These are phyloP conservation scores for Magnusiomyces suaveolens DNA, from an alignment of 1,139 yeast genomes.

Conservation along the genomic window DNA sequence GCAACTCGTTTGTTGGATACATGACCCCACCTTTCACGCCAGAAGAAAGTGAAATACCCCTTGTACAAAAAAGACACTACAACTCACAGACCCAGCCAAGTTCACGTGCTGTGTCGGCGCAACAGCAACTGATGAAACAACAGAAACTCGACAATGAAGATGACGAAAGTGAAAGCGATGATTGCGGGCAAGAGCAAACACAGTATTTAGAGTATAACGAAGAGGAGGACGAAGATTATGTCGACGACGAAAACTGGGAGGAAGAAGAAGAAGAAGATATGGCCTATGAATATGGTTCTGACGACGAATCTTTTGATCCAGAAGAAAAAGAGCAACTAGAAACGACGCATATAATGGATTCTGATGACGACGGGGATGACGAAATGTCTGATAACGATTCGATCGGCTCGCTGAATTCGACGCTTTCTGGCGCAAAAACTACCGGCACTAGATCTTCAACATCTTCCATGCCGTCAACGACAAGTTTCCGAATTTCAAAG, in stretches of 20 bases:
- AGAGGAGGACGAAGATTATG: background rate
- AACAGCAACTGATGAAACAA: background rate
- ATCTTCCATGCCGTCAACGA: background rate
- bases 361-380: background rate
- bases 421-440: background rate
- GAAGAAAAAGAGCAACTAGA: background rate
- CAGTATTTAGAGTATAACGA: background rate
- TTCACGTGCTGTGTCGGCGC: background rate
- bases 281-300: background rate
- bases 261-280: background rate
- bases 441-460: background rate
- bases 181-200: background rate
- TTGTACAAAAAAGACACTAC: background rate
- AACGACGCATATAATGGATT: background rate
- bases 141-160: background rate
- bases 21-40: slow-evolving; percentile 22
- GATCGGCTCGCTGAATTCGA: background rate
- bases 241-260: background rate
- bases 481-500: background rate
- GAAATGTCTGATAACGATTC: background rate
- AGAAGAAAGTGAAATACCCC: background rate
- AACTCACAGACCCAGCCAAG: background rate
- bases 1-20: slow-evolving; percentile 12
- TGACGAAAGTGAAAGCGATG: background rate
- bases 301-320: background rate